These are phyloP conservation scores for Tulasnella sp. DNA, from an alignment of 768 basidiomycete species.

Conservation along the genomic window DNA sequence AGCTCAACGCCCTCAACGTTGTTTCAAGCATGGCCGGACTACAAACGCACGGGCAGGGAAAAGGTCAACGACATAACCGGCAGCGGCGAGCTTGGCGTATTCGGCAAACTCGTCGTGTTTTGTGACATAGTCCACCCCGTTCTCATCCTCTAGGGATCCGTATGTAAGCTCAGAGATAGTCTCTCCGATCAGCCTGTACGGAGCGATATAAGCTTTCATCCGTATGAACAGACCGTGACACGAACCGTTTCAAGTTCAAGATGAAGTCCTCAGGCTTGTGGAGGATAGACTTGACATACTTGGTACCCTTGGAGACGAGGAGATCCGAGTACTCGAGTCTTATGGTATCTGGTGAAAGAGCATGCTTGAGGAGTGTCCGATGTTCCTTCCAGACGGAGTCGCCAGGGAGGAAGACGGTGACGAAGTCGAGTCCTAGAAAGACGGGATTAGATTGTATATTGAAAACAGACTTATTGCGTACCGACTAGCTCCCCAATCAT, in stretches of 20 bases:
- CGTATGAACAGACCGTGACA: neutral
- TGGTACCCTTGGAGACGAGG: neutral
- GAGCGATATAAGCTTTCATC: neutral
- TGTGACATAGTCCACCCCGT: neutral
- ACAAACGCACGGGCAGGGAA: neutral
- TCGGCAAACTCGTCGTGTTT: neutral
- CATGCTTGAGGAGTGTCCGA: neutral
- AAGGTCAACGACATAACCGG: neutral
- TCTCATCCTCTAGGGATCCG: neutral
- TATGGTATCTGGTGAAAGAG: neutral
- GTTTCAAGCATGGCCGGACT: too few relatives aligned
- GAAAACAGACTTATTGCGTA: neutral
- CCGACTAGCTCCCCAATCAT: neutral
- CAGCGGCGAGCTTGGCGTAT: neutral
- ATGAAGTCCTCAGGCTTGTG: neutral
- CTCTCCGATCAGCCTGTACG: neutral
- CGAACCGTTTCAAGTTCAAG: neutral
- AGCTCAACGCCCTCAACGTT: neutral
- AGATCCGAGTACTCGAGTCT: neutral
- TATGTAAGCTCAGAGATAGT: neutral
- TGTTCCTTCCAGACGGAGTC: neutral
- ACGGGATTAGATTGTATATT: neutral
- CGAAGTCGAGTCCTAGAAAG: neutral
- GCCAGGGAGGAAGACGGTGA: neutral
- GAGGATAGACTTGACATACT: neutral